These are phyloP conservation scores for Stephanodiscus minutulus DNA, from an alignment of 108 stramenopile species.

Conservation along the genomic window DNA sequence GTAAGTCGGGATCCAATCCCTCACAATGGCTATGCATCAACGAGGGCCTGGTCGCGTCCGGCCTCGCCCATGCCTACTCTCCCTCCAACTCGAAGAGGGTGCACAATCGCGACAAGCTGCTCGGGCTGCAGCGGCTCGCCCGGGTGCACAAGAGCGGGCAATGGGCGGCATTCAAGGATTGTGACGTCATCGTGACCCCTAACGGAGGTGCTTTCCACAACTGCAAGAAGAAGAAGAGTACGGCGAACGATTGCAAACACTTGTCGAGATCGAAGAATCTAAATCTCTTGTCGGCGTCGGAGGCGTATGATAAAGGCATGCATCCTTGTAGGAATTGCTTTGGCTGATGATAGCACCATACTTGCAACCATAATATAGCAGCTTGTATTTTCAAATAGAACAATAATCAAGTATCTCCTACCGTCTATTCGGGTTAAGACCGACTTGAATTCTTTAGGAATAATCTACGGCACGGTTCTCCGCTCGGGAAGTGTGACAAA, in stretches of 20 bases:
- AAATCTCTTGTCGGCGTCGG: conserved; percentile 41
- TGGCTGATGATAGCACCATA: conserved; percentile 19
- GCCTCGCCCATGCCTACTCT: conserved; percentile 61
- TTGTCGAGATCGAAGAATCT: conserved; percentile 51
- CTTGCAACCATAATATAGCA: not conserved
- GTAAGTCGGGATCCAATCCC: not conserved
- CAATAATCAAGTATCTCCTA: not conserved
- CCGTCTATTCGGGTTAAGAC: not conserved
- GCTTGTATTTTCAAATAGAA: not conserved
- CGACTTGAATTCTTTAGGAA: not conserved
- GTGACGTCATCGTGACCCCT: conserved; percentile 49
- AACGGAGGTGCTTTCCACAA: conserved; percentile 77
- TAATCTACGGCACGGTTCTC: no score
- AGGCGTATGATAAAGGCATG: conserved; percentile 64
- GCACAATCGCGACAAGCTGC: conserved; percentile 65
- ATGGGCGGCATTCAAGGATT: conserved; percentile 54
- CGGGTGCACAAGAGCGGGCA: conserved; percentile 38
- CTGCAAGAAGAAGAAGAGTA: conserved; percentile 23
- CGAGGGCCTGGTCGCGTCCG: conserved; percentile 73
- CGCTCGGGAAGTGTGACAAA: no score
- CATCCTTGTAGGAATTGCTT: conserved; percentile 78
- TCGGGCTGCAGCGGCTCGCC: conserved; percentile 59
- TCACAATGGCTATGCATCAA: conserved; percentile 73
- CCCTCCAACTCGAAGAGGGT: conserved; percentile 50
- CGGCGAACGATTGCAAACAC: conserved; percentile 55